Evolutionary conservation across 371 early-diverging fungal genomes (phyloP), one percentile per base, ranked within the genome.

Genomic region (Paramicrosporidium saccamoebae): DNA sequence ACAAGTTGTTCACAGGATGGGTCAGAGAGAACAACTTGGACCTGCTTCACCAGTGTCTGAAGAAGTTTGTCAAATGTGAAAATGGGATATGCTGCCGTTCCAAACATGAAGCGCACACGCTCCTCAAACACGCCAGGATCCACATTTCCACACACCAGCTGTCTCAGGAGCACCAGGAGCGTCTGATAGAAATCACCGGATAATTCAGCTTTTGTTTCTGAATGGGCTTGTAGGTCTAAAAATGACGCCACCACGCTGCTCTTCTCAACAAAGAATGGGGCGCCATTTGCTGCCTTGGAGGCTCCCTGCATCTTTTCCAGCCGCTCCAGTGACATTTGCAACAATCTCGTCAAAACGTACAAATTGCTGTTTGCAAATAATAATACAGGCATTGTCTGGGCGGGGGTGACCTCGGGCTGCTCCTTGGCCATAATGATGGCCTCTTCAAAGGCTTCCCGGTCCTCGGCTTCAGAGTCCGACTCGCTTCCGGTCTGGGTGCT

Each of bases 101-200:
- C 62, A 39, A 69, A 86, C 31, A 84, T 42, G 16, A 56, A 55
- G 3, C 90, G 61, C 15, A 71, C 39, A 20, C 58, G 51, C 29
- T 98, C 96, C 35, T 98, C 98, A 58, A 67, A 98, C 18, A 46
- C 48, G 15, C 44, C 43, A 15, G 52, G 41, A 13, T 96, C 94
- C 27, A 90, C 43, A 11, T 74, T 69, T 16, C 61, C 64, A 28
- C 56, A 60, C 37, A 86, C 44, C 27, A 72, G 63, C 21, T 60
- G 58, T 35, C 55, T 55, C 12, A 79, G 56, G 16, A 68, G 35
- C 20, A 61, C 59, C 20, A 82, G 36, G 8, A 88, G 42, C 12
- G 64, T 56, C 14, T 36, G 23, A 38, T 74, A 84, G 24, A 60
- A 64, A 25, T 74, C 67, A 3, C 51, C 35, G 27, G 28, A 14